Base-by-base conservation (phyloP, 352 stramenopile species). In the Saprolegnia parasitica region DNA sequence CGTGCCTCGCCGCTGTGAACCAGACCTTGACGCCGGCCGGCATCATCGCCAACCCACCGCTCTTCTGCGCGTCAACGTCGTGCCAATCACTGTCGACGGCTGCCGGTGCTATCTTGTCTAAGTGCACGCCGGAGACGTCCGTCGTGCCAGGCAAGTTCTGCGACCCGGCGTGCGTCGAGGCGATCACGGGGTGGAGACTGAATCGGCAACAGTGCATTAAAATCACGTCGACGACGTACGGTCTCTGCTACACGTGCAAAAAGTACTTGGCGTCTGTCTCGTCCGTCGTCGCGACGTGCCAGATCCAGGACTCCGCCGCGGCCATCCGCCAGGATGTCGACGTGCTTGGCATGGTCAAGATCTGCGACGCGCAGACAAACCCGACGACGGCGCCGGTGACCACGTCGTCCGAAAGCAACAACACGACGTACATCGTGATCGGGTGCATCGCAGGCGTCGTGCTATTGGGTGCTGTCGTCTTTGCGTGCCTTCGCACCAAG, bases 341-440 rank as follows among this genome's bases (percentile, higher is more conserved):
- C 3, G 52, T 60, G 35, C 52, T 60, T 4, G 20, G n/a, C 35
- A 60, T 60, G 35, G 52, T 60, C 35, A 35, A 40, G 35, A 20
- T 60, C 35, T 60, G 52, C 54, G 37, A 58, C 29, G n/a, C 47
- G 13, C 49, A 16, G 1, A 45, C n/a, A 4, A 35, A 9, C 23
- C n/a, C 42, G 16, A 49, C 50, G 54, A 37, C 47, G 50, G 16
- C 32, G 0, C 21, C 46, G n/a, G 9, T 9, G 21, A 9, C 63
- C 16, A 39, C 5, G 10, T 60, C 32, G 23, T 67, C 61, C 49
- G 60, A 60, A 39, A 72, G 72, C 56, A 81, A 63, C 50, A 71
- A 73, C 68, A 83, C 73, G 15, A 46, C 81, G 8, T 72, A 72
- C 4, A 86, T 90, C 63, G 73, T 78, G 11, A 65, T 84, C 1